These are phyloP conservation scores for Cinnamomum micranthum DNA, from an alignment of 164 flowering plant species.

Conservation along the genomic window DNA sequence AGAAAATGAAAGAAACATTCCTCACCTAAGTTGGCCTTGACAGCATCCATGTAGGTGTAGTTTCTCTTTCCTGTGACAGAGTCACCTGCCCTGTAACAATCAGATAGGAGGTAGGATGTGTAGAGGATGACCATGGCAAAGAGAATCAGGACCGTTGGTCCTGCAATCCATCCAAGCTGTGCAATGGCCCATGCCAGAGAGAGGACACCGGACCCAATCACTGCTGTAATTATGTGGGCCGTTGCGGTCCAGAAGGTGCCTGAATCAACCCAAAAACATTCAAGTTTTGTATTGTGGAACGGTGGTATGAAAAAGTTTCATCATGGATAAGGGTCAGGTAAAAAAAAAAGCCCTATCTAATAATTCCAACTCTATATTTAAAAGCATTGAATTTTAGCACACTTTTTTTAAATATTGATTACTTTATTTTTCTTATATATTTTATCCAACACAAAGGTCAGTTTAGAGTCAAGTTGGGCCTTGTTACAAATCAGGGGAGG, in stretches of 20 bases:
- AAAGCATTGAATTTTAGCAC: no score
- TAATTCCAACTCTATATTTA: no score
- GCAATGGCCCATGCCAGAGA: slow-evolving; percentile 64
- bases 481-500: no score
- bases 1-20: background rate
- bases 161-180: slow-evolving; percentile 68
- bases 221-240: slow-evolving; percentile 55
- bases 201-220: slow-evolving; percentile 62
- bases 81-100: slow-evolving; percentile 55
- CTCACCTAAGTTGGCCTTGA: slow-evolving; percentile 49
- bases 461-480: no score
- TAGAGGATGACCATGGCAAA: slow-evolving; percentile 47
- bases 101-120: slow-evolving; percentile 48
- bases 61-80: slow-evolving; percentile 46
- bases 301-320: no score
- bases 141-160: slow-evolving; percentile 41
- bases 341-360: no score
- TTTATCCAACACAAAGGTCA: no score
- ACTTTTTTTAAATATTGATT: no score
- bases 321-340: no score
- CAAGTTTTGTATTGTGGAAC: no score
- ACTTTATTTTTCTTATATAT: no score
- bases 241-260: slow-evolving; percentile 57
- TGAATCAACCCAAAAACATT: slow-evolving; percentile 6
- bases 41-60: slow-evolving; percentile 66